Evolutionary conservation across 306 rosid species (phyloP), one percentile per base, ranked within the genome.

Genomic region (Trifolium repens): DNA sequence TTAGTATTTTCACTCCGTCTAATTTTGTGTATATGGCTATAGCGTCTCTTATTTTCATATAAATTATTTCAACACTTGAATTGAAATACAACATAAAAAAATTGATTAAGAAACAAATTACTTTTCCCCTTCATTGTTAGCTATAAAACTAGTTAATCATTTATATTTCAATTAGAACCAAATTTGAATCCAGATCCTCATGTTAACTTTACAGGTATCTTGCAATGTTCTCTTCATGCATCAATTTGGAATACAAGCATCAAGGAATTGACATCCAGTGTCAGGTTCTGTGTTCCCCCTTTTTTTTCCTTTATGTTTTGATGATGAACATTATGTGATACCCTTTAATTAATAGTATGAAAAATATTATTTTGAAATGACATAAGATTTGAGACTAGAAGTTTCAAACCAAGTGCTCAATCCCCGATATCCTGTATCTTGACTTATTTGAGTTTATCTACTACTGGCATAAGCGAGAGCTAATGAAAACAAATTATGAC

Each of bases 261-360:
- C 32, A 24, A 9, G 94, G 96, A 44, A 93, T 93, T 49, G 91
- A 90, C 69, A 82, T 93, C 39, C 96, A 93, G 57, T 89, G 88
- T 43, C 96, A 93, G 88, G 91, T 88, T 37, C 9, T 75, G 27
- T 40, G 0, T 50, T 75, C 32, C 26, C 15, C 58, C 37, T 46
- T 54, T 39, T 46, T 55, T 30, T 30, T 13, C 3, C 15, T 55
- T 54, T 24, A 37, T 5, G 1, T 15, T 35, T 70, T 49, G 69
- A 30, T 49, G 69, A 30, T 65, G 12, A 40, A 24, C 32, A 44
- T 3, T 13, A 4, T 65, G 39, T 13, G 24, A 73, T 26, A 27
- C 65, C 65, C 19, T 61, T 43, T 61, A 46, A 74, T 61, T 32
- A 30, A 12, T 11, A 1, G 37, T 46, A n/a, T 14, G 19, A 59